phyloP scores from a whole-genome alignment of 257 asterid species.

The Plantago elongata region DNA sequence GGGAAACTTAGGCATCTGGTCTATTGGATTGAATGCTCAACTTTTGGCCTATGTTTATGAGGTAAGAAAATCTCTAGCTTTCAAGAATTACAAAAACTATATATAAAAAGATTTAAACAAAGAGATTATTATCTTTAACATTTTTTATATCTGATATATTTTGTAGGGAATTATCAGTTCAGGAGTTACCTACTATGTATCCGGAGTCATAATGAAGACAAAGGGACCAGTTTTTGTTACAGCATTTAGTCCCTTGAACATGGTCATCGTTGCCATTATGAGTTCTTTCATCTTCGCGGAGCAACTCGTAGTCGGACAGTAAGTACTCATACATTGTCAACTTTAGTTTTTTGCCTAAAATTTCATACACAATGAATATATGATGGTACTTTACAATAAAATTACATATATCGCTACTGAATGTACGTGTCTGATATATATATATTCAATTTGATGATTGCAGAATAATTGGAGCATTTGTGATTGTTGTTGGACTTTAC shows the following conservation, averaged over 20 bases:
- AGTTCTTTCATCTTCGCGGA: constrained; percentile 27
- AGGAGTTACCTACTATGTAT: constrained; percentile 14
- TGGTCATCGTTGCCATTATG: constrained; percentile 28
- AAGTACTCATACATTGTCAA: not conserved
- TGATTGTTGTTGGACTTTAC: constrained; percentile 24
- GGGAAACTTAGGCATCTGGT: constrained; percentile 30
- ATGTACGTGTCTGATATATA: not conserved
- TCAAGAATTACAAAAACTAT: no score
- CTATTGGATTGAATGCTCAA: constrained; percentile 29
- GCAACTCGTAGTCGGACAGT: constrained; percentile 30
- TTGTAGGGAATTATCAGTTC: constrained; percentile 34
- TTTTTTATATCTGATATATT: not conserved
- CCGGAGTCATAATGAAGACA: constrained; percentile 24
- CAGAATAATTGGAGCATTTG: constrained; percentile 23
- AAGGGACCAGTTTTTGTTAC: constrained; percentile 32
- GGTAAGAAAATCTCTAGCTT: constrained; percentile 18
- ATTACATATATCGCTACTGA: no score
- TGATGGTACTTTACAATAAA: no score
- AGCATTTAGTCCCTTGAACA: constrained; percentile 28
- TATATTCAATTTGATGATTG: not conserved
- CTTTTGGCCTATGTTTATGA: constrained; percentile 34
- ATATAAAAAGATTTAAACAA: not conserved
- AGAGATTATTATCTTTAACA: not conserved
- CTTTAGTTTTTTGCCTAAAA: no score
- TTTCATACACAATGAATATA: no score